Evolutionary conservation across 2,329 filamentous ascomycete species (phyloP).

Genomic region (Alternaria tenuissima): DNA sequence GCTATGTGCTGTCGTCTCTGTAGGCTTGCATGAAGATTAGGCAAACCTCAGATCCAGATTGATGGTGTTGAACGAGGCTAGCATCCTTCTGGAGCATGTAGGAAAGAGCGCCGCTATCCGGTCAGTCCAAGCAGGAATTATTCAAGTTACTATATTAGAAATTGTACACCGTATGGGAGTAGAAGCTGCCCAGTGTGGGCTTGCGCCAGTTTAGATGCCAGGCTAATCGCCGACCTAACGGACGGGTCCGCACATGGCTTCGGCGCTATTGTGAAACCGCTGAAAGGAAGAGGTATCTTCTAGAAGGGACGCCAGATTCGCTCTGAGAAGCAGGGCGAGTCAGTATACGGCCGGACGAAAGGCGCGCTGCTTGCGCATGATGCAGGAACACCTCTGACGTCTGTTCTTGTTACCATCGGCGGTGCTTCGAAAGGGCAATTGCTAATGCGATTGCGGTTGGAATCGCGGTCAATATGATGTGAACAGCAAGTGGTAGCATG

Average conservation of each 20-base stretch:
- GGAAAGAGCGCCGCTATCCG: not conserved
- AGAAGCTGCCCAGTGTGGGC: constrained; percentile 6
- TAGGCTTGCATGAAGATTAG: not conserved
- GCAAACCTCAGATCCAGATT: not conserved
- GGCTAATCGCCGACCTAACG: constrained; percentile 21
- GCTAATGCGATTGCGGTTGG: constrained; percentile 1
- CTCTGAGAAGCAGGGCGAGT: constrained; percentile 17
- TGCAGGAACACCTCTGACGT: constrained; percentile 2
- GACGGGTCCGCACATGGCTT: constrained; percentile 21
- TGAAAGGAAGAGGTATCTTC: constrained; percentile 21
- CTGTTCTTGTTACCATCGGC: not conserved
- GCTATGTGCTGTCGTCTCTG: not conserved
- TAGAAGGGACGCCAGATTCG: constrained; percentile 17
- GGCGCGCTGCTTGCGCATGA: not conserved
- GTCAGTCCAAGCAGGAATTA: not conserved
- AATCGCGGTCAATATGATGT: constrained; percentile 15
- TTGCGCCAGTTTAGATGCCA: constrained; percentile 11
- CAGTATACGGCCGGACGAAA: constrained; percentile 9
- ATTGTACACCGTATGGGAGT: constrained; percentile 1
- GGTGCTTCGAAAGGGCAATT: not conserved
- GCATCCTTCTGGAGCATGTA: not conserved
- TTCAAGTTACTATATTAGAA: not conserved
- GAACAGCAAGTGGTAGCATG: constrained; percentile 9
- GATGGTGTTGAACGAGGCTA: constrained; percentile 2
- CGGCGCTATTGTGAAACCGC: constrained; percentile 26